phyloP scores from a whole-genome alignment of 2,329 filamentous ascomycete species.

The Diplodia corticola region DNA sequence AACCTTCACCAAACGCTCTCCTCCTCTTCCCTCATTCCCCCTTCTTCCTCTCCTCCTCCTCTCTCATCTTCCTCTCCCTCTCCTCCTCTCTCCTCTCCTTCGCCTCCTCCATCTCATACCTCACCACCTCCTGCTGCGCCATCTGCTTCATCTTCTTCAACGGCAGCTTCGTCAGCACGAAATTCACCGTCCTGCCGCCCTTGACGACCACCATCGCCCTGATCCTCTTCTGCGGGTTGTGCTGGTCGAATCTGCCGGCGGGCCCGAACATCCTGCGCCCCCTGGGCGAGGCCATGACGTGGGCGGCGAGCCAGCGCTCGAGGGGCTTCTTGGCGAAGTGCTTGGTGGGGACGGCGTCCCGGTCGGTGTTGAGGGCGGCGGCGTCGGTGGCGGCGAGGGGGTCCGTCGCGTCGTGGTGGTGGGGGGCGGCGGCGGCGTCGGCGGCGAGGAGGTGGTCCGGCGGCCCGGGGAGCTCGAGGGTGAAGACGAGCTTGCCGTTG shows the following conservation, averaged over 20 bases:
- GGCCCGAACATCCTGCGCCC: conserved; percentile 59
- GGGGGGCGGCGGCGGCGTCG: conserved; percentile 64
- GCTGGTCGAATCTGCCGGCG: conserved; percentile 29
- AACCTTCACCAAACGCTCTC: neutral
- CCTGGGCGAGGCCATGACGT: conserved; percentile 62
- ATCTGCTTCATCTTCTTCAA: neutral
- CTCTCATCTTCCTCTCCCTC: neutral
- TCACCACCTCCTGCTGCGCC: neutral
- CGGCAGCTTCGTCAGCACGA: conserved; percentile 52
- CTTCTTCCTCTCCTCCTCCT: neutral
- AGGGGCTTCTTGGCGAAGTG: conserved; percentile 45
- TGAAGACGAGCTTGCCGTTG: conserved; percentile 75
- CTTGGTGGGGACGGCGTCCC: neutral
- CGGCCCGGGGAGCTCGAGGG: conserved; percentile 42
- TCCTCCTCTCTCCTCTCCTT: neutral
- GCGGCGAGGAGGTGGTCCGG: conserved; percentile 58
- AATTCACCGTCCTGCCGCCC: conserved; percentile 70
- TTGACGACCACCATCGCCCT: conserved; percentile 66
- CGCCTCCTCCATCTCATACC: neutral
- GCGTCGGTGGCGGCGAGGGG: neutral
- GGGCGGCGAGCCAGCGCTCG: conserved; percentile 60
- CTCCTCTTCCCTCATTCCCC: neutral
- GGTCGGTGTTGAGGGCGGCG: neutral
- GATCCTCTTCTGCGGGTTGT: conserved; percentile 42
- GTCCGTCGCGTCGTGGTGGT: neutral